phyloP scores from a whole-genome alignment of 208 protist genomes.

The Acanthamoeba sp. region DNA sequence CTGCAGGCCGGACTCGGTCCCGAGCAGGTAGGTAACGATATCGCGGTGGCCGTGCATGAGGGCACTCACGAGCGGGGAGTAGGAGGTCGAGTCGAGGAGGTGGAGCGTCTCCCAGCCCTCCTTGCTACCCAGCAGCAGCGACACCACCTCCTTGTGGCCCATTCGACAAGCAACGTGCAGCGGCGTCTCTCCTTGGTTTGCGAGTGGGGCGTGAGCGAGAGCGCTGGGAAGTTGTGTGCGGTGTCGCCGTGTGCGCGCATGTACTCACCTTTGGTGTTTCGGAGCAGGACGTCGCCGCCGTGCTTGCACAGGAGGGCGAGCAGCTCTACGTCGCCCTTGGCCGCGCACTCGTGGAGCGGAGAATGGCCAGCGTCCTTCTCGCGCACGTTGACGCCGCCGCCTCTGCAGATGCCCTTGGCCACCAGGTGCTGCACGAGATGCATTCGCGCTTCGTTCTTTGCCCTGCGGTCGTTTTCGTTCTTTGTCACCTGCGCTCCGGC shows the following conservation, averaged over 20 bases:
- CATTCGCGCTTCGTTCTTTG: conserved; percentile 22
- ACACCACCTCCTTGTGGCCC: neutral
- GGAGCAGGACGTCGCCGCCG: conserved; percentile 37
- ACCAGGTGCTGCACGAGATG: conserved; percentile 11
- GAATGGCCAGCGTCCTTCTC: conserved; percentile 14
- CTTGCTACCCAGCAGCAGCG: neutral
- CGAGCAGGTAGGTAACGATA: neutral
- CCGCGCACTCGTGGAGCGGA: neutral
- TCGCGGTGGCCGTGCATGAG: conserved; percentile 19
- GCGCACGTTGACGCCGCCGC: conserved; percentile 50
- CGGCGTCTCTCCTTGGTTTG: neutral
- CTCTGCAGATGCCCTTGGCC: neutral
- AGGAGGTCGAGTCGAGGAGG: conserved; percentile 25
- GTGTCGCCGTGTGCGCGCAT: no score
- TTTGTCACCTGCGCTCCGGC: neutral
- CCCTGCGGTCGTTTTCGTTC: neutral
- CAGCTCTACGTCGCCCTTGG: conserved; percentile 32
- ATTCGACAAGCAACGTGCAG: conserved; percentile 7
- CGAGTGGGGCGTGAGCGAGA: neutral
- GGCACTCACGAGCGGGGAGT: conserved; percentile 33
- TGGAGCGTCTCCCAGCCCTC: conserved; percentile 17
- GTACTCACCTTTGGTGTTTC: neutral
- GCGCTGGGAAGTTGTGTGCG: neutral
- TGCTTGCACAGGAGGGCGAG: conserved; percentile 52
- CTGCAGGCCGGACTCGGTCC: neutral